phyloP scores from a whole-genome alignment of 1,284 basidiomycete genomes.

The Takashimella koratensis region DNA sequence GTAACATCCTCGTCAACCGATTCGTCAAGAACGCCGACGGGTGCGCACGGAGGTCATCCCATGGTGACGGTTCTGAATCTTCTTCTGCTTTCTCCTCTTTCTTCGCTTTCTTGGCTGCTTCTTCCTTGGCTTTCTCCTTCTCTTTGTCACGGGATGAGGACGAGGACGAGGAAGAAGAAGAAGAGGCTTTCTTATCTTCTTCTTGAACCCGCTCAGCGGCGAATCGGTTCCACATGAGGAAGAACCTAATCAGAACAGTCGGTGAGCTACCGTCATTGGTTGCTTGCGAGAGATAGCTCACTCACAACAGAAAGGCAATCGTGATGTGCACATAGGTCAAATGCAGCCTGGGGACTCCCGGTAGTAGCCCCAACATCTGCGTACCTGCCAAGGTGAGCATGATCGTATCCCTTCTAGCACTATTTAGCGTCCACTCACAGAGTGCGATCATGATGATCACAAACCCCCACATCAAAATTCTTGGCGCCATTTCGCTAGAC shows the following conservation, averaged over 20 bases:
- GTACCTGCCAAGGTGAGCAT: slow-evolving; percentile 8
- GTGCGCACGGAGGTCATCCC: slow-evolving; percentile 36
- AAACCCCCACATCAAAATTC: slow-evolving; percentile 33
- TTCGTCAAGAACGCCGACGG: slow-evolving; percentile 39
- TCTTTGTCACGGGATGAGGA: slow-evolving; percentile 7
- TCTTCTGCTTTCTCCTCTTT: slow-evolving; percentile 7
- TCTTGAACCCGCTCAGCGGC: slow-evolving; percentile 13
- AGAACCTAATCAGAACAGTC: too few relatives aligned
- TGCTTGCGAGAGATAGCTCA: not conserved
- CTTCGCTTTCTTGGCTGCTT: slow-evolving; percentile 11
- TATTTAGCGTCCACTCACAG: slow-evolving; percentile 14
- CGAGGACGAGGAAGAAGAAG: slow-evolving; percentile 24
- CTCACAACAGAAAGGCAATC: slow-evolving; percentile 27
- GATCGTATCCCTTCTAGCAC: not conserved
- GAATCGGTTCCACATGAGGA: slow-evolving; percentile 37
- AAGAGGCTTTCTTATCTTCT: slow-evolving; percentile 10
- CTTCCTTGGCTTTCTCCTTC: slow-evolving; percentile 19
- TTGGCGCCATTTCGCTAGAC: slow-evolving; percentile 26
- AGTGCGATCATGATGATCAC: slow-evolving; percentile 29
- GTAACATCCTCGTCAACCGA: slow-evolving; percentile 24
- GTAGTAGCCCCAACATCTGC: slow-evolving; percentile 31
- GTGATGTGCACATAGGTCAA: slow-evolving; percentile 39
- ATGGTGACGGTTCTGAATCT: slow-evolving; percentile 19
- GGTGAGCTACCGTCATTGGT: too few relatives aligned
- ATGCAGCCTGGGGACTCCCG: slow-evolving; percentile 31